Percentiles rank a stretch among this genome's conserved stretches.
phyloP scores from a whole-genome alignment of 257 asterid genomes.

The Haberlea rhodopensis region DNA sequence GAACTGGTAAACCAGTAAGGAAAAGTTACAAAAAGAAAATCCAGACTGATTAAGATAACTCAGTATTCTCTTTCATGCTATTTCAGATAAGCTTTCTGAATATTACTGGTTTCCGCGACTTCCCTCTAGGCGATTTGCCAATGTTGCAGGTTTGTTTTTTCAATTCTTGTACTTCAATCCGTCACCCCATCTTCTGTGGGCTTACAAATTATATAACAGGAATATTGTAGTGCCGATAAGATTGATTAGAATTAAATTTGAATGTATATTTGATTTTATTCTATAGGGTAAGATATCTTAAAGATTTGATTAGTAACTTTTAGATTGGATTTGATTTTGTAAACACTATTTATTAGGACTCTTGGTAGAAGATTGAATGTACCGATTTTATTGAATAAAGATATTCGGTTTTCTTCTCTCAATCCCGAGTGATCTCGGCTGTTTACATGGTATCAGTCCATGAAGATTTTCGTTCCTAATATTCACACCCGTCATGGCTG shows the following conservation, averaged over 20 bases:
- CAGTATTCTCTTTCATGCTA: conserved; percentile 8
- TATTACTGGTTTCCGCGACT: conserved; percentile 95
- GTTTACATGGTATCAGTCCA: too few relatives aligned
- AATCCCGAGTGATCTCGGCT: too few relatives aligned
- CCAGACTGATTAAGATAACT: neutral
- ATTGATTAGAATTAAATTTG: conserved; percentile 9
- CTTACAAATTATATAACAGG: neutral
- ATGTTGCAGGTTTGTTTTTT: conserved; percentile 74
- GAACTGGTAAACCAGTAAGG: neutral
- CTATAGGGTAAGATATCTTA: too few relatives aligned
- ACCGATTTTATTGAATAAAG: too few relatives aligned
- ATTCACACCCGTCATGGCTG: too few relatives aligned
- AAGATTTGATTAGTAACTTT: too few relatives aligned
- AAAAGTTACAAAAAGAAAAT: neutral
- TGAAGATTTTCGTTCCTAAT: too few relatives aligned
- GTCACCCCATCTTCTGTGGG: conserved; percentile 9
- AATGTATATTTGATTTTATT: too few relatives aligned
- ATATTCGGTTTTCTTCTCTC: too few relatives aligned
- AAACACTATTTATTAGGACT: too few relatives aligned
- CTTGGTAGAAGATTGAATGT: too few relatives aligned
- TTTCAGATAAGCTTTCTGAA: conserved; percentile 87
- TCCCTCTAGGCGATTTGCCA: conserved; percentile 94
- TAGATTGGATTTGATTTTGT: too few relatives aligned
- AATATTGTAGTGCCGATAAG: conserved; percentile 4
- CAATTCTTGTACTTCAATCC: neutral